Percentiles rank a stretch among this genome's conserved stretches.
phyloP scores from a whole-genome alignment of 208 protist species.

The Phytomonas francai region DNA sequence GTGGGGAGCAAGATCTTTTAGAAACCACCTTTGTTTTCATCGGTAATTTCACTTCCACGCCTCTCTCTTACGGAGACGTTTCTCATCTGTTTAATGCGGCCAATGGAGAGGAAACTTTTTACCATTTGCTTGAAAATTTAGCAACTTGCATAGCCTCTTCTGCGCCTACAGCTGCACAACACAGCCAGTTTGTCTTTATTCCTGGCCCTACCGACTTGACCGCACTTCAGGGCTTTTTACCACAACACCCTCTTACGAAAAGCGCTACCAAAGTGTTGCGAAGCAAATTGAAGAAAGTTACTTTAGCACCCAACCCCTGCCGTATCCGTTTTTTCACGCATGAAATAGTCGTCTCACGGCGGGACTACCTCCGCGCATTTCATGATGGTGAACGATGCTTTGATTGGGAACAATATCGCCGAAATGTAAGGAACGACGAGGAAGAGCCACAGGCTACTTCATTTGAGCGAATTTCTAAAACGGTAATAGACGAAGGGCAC shows the following conservation, averaged over 20 bases:
- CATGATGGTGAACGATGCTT: constrained; percentile 44
- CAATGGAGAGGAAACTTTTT: constrained; percentile 39
- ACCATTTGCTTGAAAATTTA: constrained; percentile 38
- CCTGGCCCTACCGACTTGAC: constrained; percentile 69
- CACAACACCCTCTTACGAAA: constrained; percentile 59
- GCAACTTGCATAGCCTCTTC: constrained; percentile 42
- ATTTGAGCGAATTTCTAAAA: constrained; percentile 80
- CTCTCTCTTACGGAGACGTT: constrained; percentile 67
- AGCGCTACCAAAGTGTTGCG: constrained; percentile 43
- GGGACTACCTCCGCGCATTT: constrained; percentile 64
- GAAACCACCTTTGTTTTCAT: constrained; percentile 78
- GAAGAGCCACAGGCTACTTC: constrained; percentile 10
- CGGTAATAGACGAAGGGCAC: constrained; percentile 75
- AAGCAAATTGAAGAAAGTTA: constrained; percentile 48
- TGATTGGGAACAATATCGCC: not conserved
- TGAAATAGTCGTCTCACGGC: constrained; percentile 68
- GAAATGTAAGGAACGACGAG: not conserved
- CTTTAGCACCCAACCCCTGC: constrained; percentile 75
- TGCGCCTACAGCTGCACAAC: constrained; percentile 65
- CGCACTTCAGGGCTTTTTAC: constrained; percentile 57
- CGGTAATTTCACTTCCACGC: constrained; percentile 63
- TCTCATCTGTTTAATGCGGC: constrained; percentile 70
- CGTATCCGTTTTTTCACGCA: constrained; percentile 82
- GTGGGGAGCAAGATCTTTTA: constrained; percentile 60
- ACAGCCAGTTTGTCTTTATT: constrained; percentile 74